Evolutionary conservation across 2,329 filamentous ascomycete species (phyloP), one percentile per base, ranked within the genome.

Genomic region (Amauroascus verrucosus): DNA sequence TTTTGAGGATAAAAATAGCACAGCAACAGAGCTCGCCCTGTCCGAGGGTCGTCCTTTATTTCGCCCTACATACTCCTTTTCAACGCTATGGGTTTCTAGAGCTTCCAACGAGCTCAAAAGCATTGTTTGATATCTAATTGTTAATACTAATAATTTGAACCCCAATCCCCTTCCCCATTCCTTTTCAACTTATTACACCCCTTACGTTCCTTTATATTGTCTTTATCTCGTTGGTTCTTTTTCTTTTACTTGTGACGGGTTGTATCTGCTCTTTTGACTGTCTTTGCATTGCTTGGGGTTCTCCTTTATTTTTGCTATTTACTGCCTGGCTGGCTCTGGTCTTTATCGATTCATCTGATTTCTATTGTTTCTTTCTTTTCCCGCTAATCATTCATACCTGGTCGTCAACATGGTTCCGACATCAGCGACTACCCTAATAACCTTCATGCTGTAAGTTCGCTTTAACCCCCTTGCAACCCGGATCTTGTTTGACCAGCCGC

Each of bases 361-460:
- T 14, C 22, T 16, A n/a, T 18, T 11, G 3, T 11, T 13, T 3
- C 9, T 16, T 28, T 28, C 20, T 3, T 11, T 13, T 7, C 1
- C 7, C 13, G 3, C 18, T 24, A 7, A 24, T 24, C n/a, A n/a
- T n/a, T n/a, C 24, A 38, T 26, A 38, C 13, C 13, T 38, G n/a
- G 22, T 50, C 18, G 26, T 22, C 22, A 50, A 22, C 22, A 50
- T 50, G 48, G 48, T 50, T 38, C 46, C 52, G 48, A 48, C 61
- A 41, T 62, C 63, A 22, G 64, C 63, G 18, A 58, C 57, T 7
- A 58, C 57, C n/a, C 59, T 66, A 45, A 60, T 65, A 46, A 66
- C 64, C 20, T 66, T 66, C 51, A 59, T 65, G 45, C 59, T 66
- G 62, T 65, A 56, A 56, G 62, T 59, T 33, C 48, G 35, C 20